phyloP scores from a whole-genome alignment of 2,329 filamentous ascomycete genomes.

The Ascochyta rabiei region DNA sequence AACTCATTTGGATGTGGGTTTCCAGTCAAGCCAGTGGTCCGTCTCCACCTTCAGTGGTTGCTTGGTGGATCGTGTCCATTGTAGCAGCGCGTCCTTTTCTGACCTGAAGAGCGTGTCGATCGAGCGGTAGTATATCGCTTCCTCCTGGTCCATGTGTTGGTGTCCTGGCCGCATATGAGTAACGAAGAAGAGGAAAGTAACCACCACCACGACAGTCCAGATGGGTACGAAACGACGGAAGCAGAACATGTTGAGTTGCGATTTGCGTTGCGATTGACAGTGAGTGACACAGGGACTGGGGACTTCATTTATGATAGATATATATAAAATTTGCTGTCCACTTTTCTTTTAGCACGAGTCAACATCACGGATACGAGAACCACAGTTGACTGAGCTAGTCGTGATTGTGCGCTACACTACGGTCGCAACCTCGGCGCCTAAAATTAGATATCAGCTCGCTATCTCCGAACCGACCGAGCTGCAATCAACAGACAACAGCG shows the following conservation, averaged over 20 bases:
- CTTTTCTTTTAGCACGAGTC: conserved; percentile 15
- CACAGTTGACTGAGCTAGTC: conserved; percentile 8
- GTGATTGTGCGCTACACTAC: conserved; percentile 6
- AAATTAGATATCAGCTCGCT: conserved; percentile 15
- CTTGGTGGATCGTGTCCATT: conserved; percentile 13
- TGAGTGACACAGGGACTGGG: neutral
- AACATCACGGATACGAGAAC: conserved; percentile 9
- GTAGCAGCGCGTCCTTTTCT: conserved; percentile 11
- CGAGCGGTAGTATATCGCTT: conserved; percentile 10
- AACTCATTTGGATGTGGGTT: neutral
- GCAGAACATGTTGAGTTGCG: conserved; percentile 8
- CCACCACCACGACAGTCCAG: conserved; percentile 9
- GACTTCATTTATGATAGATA: neutral
- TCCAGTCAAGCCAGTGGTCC: conserved; percentile 1
- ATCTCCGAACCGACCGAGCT: conserved; percentile 12
- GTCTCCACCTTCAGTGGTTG: neutral
- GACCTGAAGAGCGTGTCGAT: conserved; percentile 13
- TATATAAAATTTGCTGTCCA: conserved; percentile 19
- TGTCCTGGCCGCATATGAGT: conserved; percentile 8
- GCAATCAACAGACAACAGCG: conserved; percentile 10
- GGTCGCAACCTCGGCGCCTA: conserved; percentile 13
- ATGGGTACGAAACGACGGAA: conserved; percentile 15
- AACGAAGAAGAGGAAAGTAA: conserved; percentile 9
- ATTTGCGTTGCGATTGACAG: neutral
- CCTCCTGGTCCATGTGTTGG: conserved; percentile 6